These are phyloP conservation scores for Candida yuanshanica DNA, from an alignment of 805 yeast species.

Conservation along the genomic window DNA sequence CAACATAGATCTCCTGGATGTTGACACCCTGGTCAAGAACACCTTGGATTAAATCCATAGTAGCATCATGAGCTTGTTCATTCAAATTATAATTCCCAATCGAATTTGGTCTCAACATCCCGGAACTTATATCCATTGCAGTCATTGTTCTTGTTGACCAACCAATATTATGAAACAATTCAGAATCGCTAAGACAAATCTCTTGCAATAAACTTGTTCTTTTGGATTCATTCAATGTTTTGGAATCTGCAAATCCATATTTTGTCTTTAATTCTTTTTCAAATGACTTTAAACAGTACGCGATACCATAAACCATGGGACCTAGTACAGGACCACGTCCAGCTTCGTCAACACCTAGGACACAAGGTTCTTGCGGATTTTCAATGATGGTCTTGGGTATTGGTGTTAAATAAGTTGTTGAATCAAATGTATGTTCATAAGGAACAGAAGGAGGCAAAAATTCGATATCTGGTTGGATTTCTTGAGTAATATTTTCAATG, in stretches of 20 bases:
- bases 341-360: constrained; percentile 94
- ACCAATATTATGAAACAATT: constrained; percentile 58
- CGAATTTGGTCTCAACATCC: constrained; percentile 70
- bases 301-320: constrained; percentile 93
- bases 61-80: constrained; percentile 94
- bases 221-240: constrained; percentile 67
- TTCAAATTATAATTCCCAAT: constrained; percentile 59
- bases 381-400: constrained; percentile 38
- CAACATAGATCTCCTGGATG: constrained; percentile 73
- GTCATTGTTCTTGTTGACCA: constrained; percentile 85
- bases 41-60: constrained; percentile 69
- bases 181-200: constrained; percentile 43
- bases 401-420: constrained; percentile 45
- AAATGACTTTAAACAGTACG: constrained; percentile 62
- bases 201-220: constrained; percentile 56
- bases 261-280: constrained; percentile 40
- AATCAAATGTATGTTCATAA: constrained; percentile 27
- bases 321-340: constrained; percentile 98
- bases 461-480: background rate
- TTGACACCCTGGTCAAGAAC: constrained; percentile 58
- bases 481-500: background rate
- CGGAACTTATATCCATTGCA: constrained; percentile 79
- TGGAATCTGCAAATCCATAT: constrained; percentile 91
- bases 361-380: constrained; percentile 34
- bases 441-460: constrained; percentile 33